Conservation (phyloP, 805 yeast species). For the Phaffomyces antillensis region DNA sequence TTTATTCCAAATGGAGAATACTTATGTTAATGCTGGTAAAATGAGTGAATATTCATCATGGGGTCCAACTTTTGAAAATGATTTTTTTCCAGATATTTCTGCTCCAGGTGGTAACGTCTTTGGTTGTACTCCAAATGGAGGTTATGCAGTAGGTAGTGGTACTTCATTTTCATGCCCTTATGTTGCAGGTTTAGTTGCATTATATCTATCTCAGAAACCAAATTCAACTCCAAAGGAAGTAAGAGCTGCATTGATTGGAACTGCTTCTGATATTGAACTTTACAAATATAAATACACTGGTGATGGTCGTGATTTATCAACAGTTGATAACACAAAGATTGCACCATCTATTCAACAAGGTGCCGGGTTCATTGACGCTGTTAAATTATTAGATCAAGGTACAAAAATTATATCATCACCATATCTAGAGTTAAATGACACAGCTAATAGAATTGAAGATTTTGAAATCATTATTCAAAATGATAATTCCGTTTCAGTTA, state of each 20-base stretch:
- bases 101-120: conserved; percentile 13
- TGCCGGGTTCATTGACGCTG: conserved; percentile 13
- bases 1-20: background rate
- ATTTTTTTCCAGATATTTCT: conserved; percentile 7
- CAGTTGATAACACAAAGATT: background rate
- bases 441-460: conserved; percentile 9
- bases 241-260: conserved; percentile 4
- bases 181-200: conserved; percentile 13
- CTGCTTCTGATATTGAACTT: conserved; percentile 2
- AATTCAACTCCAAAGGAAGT: conserved; percentile 6
- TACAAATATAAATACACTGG: background rate
- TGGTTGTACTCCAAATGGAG: conserved; percentile 6
- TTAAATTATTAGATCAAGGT: conserved; percentile 3
- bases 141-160: conserved; percentile 8
- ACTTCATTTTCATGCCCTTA: conserved; percentile 13
- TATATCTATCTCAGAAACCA: conserved; percentile 3
- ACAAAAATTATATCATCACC: conserved; percentile 6
- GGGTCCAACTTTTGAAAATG: conserved; percentile 13
- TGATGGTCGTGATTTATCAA: conserved; percentile 4
- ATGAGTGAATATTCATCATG: conserved; percentile 7
- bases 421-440: conserved; percentile 12
- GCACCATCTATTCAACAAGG: conserved; percentile 14
- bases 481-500: conserved; percentile 9
- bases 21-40: conserved; percentile 8
- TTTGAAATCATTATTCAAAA: conserved; percentile 10